A percentile compares a stretch with the other conserved stretches of the same genome.
phyloP scores from a whole-genome alignment of 306 rosid species.

The Crataegus laevigata region DNA sequence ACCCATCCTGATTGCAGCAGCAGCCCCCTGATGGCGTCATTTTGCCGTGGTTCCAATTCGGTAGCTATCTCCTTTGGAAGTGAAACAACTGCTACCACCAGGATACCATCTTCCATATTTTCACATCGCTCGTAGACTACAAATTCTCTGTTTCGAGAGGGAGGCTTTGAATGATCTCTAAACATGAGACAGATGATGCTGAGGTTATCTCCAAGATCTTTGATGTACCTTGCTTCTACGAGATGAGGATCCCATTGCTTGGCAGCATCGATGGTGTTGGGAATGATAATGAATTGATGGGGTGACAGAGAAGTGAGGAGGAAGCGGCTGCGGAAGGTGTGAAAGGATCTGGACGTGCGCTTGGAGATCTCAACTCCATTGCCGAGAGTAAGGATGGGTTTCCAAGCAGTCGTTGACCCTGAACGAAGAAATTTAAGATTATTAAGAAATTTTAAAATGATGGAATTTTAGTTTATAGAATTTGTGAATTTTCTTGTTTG shows the following conservation, averaged over 20 bases:
- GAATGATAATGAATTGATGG: conserved; percentile 69
- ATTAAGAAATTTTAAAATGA: too few species aligned
- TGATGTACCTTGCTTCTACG: conserved; percentile 76
- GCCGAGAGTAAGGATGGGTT: conserved; percentile 41
- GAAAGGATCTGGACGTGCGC: conserved; percentile 65
- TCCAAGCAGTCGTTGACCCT: conserved; percentile 49
- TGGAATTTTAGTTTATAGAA: fast-evolving
- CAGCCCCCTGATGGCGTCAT: conserved; percentile 74
- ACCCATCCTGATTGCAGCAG: conserved; percentile 89
- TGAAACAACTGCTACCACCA: conserved; percentile 93
- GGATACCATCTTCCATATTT: conserved; percentile 87
- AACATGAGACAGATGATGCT: conserved; percentile 75
- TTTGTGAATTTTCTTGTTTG: too few species aligned
- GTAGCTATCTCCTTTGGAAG: conserved; percentile 86
- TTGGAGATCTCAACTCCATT: conserved; percentile 79
- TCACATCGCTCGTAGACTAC: conserved; percentile 80
- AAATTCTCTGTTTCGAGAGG: conserved; percentile 73
- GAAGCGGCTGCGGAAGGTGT: conserved; percentile 79
- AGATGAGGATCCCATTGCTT: conserved; percentile 96
- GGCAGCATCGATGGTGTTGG: conserved; percentile 89
- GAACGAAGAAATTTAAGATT: too few species aligned
- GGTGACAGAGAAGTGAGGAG: conserved; percentile 57
- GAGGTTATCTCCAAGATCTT: conserved; percentile 62
- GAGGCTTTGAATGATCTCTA: conserved; percentile 79
- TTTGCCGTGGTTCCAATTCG: conserved; percentile 74